A percentile compares a stretch with the other conserved stretches of the same genome.
Conservation (phyloP, 768 basidiomycete species). For the Mycena haematopus region DNA sequence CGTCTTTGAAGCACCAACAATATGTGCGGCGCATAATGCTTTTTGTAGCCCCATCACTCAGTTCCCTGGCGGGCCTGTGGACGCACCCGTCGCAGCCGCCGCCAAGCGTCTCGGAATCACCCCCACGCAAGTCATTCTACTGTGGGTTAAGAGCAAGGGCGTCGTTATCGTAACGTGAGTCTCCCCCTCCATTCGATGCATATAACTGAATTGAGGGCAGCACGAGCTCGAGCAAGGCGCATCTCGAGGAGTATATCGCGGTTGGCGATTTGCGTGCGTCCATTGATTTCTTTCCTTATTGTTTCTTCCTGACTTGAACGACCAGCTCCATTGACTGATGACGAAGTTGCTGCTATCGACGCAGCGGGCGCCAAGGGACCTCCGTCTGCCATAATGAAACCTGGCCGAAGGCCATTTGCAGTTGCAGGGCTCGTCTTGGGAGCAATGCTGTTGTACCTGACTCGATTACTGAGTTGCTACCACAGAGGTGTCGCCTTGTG, state of each 20-base stretch:
- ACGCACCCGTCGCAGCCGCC: conserved; percentile 57
- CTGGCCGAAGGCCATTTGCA: neutral
- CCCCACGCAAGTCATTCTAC: conserved; percentile 69
- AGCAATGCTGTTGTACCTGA: conserved; percentile 15
- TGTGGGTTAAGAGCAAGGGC: conserved; percentile 74
- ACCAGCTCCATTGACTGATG: conserved; percentile 59
- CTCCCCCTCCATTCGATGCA: neutral
- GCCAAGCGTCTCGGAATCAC: conserved; percentile 63
- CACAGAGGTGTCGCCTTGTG: neutral
- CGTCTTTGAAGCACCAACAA: conserved; percentile 13
- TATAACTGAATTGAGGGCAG: conserved; percentile 38
- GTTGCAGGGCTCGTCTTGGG: neutral
- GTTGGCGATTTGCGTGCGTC: conserved; percentile 62
- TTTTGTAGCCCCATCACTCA: conserved; percentile 60
- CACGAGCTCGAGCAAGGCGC: conserved; percentile 64
- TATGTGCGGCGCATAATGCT: neutral
- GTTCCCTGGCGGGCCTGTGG: conserved; percentile 70
- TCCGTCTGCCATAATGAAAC: conserved; percentile 34
- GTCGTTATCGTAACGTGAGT: conserved; percentile 71
- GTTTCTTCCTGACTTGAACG: neutral
- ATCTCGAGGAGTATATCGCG: conserved; percentile 71
- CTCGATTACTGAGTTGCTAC: conserved; percentile 7
- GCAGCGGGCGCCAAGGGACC: conserved; percentile 62
- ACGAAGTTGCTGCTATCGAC: conserved; percentile 70
- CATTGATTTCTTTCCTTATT: neutral